phyloP scores from a whole-genome alignment of 2,329 filamentous ascomycete species.

The Diaporthe longicolla region DNA sequence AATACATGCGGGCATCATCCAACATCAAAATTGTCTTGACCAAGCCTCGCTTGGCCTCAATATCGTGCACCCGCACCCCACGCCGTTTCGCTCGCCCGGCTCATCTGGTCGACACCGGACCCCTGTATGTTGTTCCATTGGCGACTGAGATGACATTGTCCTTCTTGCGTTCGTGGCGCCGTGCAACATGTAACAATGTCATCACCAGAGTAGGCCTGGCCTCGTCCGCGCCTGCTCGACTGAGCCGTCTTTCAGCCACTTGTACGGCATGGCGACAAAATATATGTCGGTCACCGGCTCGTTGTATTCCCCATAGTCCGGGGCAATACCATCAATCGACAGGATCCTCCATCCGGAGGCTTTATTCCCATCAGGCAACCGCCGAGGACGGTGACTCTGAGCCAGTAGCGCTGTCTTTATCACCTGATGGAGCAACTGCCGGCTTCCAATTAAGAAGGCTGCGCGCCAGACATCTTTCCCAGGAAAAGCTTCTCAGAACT shows the following conservation, averaged over 20 bases:
- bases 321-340: too few relatives aligned
- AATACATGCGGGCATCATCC: neutral
- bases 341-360: neutral
- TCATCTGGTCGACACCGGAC: neutral
- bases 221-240: neutral
- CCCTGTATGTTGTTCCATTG: neutral
- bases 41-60: neutral
- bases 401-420: neutral
- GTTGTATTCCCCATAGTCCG: neutral
- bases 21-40: neutral
- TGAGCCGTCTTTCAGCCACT: neutral
- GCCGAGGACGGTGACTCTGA: neutral
- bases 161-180: neutral
- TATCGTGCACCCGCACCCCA: neutral
- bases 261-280: neutral
- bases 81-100: neutral
- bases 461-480: neutral
- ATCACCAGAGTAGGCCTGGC: neutral
- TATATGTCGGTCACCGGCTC: neutral
- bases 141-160: conserved; percentile 7
- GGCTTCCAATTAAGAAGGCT: neutral
- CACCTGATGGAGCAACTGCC: neutral
- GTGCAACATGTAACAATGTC: neutral
- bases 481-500: too few relatives aligned
- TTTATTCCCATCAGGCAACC: neutral